phyloP scores from a whole-genome alignment of 192 early-diverging fungal genomes.

The Cladochytrium replicatum region DNA sequence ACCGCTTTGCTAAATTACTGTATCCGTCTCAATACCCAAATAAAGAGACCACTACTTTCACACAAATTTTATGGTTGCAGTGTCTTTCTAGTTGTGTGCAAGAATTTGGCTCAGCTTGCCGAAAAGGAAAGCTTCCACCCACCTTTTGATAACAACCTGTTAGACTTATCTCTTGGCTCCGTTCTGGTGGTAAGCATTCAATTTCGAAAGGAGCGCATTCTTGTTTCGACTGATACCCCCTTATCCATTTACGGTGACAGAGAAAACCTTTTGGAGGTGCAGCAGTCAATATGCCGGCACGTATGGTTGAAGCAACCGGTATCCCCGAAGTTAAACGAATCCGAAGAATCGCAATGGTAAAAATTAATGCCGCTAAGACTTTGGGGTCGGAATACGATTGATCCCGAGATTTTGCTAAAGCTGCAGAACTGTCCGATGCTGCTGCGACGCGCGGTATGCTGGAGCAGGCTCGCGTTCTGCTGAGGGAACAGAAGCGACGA shows the following conservation, averaged over 20 bases:
- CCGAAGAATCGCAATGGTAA: neutral
- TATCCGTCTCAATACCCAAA: no score
- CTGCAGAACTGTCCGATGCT: neutral
- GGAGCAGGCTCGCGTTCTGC: neutral
- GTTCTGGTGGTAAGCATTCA: constrained; percentile 1
- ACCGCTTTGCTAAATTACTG: no score
- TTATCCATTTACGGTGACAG: constrained; percentile 9
- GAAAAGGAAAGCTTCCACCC: neutral
- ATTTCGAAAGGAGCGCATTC: neutral
- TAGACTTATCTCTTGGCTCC: constrained; percentile 6
- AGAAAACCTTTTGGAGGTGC: constrained; percentile 15
- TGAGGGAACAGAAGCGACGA: neutral
- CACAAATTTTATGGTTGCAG: no score
- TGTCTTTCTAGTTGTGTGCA: constrained; percentile 7
- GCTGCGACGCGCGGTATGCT: neutral
- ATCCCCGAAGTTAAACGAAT: neutral
- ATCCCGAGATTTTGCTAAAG: neutral
- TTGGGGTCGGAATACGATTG: neutral
- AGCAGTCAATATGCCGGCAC: constrained; percentile 6
- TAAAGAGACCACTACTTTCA: neutral
- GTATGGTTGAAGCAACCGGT: constrained; percentile 3
- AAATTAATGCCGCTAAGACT: neutral
- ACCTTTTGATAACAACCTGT: neutral
- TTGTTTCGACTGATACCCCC: neutral
- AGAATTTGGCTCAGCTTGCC: constrained; percentile 1